A percentile compares a stretch with the other conserved stretches of the same genome.
Evolutionary conservation across 352 stramenopile species (phyloP).

Genomic region (Lagenidium giganteum): DNA sequence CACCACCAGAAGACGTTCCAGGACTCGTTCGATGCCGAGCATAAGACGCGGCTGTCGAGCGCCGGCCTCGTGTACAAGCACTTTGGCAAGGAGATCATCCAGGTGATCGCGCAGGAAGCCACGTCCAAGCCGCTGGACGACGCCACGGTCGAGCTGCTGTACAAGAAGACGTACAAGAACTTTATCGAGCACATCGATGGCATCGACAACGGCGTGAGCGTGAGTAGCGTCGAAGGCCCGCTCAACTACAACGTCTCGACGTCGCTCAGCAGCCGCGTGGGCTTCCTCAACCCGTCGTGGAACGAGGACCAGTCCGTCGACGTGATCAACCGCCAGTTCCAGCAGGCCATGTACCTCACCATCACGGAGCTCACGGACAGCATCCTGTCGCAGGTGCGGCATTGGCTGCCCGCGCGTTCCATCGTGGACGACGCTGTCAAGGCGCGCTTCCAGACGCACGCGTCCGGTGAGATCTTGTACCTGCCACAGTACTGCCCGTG

Average conservation of each 20-base stretch:
- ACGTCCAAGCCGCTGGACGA: constrained; percentile 62
- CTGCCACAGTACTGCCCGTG: constrained; percentile 92
- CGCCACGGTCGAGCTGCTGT: constrained; percentile 75
- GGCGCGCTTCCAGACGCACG: constrained; percentile 84
- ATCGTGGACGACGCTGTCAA: constrained; percentile 92
- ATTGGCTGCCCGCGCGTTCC: constrained; percentile 91
- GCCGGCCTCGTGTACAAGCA: constrained; percentile 98
- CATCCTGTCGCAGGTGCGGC: constrained; percentile 89
- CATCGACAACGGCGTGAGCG: constrained; percentile 98
- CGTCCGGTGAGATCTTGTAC: constrained; percentile 91
- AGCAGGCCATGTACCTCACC: constrained; percentile 93
- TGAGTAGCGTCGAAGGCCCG: constrained; percentile 30
- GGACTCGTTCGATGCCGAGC: constrained; percentile 61
- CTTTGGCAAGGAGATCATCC: constrained; percentile 96
- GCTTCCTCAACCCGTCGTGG: constrained; percentile 94
- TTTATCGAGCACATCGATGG: constrained; percentile 99
- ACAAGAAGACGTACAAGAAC: constrained; percentile 93
- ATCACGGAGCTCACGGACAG: constrained; percentile 92
- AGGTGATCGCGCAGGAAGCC: constrained; percentile 36
- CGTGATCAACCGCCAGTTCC: constrained; percentile 90
- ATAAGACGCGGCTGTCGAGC: constrained; percentile 90
- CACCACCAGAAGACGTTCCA: constrained; percentile 96
- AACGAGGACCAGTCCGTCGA: constrained; percentile 89
- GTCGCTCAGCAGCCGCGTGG: constrained; percentile 83
- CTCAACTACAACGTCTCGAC: constrained; percentile 79